Evolutionary conservation across 148 eudicot genomes (phyloP).

Genomic region (Cornus suecica): DNA sequence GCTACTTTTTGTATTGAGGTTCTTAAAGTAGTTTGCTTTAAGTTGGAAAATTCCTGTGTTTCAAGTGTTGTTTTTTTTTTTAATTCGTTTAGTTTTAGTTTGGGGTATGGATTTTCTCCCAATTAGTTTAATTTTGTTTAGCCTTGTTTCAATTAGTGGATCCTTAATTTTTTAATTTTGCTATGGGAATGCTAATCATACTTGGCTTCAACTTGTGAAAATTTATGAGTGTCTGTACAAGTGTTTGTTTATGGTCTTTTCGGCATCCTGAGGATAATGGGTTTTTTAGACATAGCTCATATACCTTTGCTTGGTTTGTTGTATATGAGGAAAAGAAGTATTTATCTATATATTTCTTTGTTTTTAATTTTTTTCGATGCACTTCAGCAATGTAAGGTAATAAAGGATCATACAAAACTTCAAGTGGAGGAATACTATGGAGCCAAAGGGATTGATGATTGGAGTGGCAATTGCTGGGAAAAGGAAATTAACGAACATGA

Average conservation of each 20-base stretch:
- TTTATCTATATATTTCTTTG: too few species aligned
- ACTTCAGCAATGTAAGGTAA: constrained; percentile 49
- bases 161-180: too few species aligned
- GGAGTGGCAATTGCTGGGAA: constrained; percentile 45
- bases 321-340: too few species aligned
- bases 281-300: background rate
- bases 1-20: background rate
- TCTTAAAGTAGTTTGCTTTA: background rate
- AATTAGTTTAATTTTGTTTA: too few species aligned
- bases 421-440: constrained; percentile 43
- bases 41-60: background rate
- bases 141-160: too few species aligned
- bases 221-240: background rate
- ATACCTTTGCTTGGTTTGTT: too few species aligned
- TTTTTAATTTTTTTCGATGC: too few species aligned
- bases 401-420: constrained; percentile 40
- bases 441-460: constrained; percentile 48
- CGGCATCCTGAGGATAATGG: background rate
- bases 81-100: too few species aligned
- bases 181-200: too few species aligned
- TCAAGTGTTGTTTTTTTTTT: background rate
- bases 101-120: too few species aligned
- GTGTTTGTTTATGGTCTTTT: background rate
- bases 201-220: too few species aligned
- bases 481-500: constrained; percentile 43